These are phyloP conservation scores for Picea glauca DNA, from an alignment of 75 land plant species.

Conservation along the genomic window DNA sequence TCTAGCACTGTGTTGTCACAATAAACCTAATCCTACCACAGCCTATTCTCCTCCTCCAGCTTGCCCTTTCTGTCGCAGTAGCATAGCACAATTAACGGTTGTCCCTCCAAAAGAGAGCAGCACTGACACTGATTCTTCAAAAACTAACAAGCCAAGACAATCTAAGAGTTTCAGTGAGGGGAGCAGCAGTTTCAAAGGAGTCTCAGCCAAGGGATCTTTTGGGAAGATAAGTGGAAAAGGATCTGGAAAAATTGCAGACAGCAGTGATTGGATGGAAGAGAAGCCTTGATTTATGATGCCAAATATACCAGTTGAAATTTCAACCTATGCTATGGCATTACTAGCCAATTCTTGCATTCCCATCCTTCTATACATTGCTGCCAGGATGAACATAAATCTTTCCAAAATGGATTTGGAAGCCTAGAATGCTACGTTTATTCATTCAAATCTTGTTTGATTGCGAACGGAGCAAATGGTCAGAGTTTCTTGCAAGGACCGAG, in stretches of 20 bases:
- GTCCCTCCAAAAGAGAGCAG: constrained; percentile 35
- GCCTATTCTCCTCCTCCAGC: constrained; percentile 32
- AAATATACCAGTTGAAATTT: no score
- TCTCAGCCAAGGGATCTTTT: constrained; percentile 47
- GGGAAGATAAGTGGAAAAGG: constrained; percentile 27
- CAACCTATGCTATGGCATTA: no score
- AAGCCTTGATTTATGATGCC: no score
- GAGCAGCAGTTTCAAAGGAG: constrained; percentile 67
- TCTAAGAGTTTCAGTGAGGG: constrained; percentile 55
- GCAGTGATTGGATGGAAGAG: constrained; percentile 32
- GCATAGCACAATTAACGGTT: constrained; percentile 42
- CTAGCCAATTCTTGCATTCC: no score
- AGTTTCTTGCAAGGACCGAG: no score
- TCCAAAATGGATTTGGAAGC: no score
- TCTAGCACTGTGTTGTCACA: constrained; percentile 79
- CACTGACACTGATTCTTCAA: constrained; percentile 28
- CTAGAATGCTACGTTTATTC: no score
- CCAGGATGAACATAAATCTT: no score
- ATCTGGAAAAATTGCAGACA: constrained; percentile 42
- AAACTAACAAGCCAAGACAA: constrained; percentile 27
- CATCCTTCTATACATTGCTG: no score
- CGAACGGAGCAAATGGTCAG: no score
- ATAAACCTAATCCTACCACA: constrained; percentile 71
- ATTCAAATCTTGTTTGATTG: no score
- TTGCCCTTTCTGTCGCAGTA: constrained; percentile 88